Conservation (phyloP, 106 monocot genomes). For the Acorus gramineus region DNA sequence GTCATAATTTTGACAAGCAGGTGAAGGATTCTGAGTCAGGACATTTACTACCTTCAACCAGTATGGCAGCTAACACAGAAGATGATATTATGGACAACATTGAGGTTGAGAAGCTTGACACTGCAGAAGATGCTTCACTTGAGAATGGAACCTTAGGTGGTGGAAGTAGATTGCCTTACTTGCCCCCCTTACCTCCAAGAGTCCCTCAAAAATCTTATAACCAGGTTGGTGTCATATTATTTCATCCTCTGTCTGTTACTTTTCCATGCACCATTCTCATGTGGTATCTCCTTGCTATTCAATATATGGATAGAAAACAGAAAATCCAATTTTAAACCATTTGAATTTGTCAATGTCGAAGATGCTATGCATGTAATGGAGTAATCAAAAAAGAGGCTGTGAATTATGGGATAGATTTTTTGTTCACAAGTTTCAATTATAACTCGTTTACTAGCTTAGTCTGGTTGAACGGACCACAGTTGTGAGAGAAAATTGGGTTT, state of each 20-base stretch:
- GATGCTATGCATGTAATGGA: no score
- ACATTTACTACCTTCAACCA: constrained; percentile 34
- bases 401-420: no score
- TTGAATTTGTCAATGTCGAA: no score
- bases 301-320: neutral
- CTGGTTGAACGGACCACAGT: no score
- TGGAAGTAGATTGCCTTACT: constrained; percentile 20
- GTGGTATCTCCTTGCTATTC: no score
- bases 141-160: constrained; percentile 20
- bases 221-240: constrained; percentile 23
- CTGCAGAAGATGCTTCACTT: constrained; percentile 13
- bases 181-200: constrained; percentile 35
- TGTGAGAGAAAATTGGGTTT: no score
- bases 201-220: constrained; percentile 29
- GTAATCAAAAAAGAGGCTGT: no score
- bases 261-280: no score
- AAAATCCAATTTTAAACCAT: neutral
- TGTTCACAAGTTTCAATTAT: no score
- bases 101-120: constrained; percentile 49
- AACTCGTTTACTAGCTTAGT: no score
- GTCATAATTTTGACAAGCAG: constrained; percentile 10
- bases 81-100: constrained; percentile 58
- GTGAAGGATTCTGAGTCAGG: constrained; percentile 27
- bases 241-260: no score
- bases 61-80: constrained; percentile 59